These are phyloP conservation scores for Epichloe glyceriae DNA, from an alignment of 2,329 filamentous ascomycete genomes.

Conservation along the genomic window DNA sequence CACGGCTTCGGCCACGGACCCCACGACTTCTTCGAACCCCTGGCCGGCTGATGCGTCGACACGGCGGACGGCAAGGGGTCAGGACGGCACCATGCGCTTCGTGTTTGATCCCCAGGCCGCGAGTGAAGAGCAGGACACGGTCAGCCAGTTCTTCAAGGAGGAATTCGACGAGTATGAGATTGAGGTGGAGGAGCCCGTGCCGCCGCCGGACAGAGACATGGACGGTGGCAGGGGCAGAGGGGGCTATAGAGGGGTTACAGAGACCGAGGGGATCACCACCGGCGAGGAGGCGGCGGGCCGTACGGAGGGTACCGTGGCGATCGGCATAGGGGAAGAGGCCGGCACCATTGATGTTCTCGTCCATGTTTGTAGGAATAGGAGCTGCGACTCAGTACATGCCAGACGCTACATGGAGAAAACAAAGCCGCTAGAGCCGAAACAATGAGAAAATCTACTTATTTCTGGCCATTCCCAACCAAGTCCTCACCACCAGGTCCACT, in stretches of 20 bases:
- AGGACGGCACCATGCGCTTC: constrained; percentile 73
- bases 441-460: not conserved
- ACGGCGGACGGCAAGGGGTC: constrained; percentile 24
- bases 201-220: constrained; percentile 14
- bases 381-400: not conserved
- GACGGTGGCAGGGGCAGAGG: constrained; percentile 11
- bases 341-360: constrained; percentile 15
- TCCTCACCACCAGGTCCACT: constrained; percentile 25
- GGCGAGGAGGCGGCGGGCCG: constrained; percentile 18
- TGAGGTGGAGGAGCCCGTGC: constrained; percentile 57
- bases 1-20: constrained; percentile 7
- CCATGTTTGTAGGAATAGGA: not conserved
- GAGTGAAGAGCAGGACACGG: constrained; percentile 53
- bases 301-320: constrained; percentile 24
- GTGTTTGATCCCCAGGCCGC: constrained; percentile 74
- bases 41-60: constrained; percentile 22
- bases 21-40: constrained; percentile 22
- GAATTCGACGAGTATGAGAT: constrained; percentile 67
- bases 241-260: constrained; percentile 14
- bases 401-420: not conserved
- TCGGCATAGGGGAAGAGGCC: constrained; percentile 20
- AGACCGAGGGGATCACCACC: constrained; percentile 18
- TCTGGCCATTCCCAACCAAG: constrained; percentile 10
- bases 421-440: too few relatives aligned
- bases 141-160: constrained; percentile 55